Percentiles rank a stretch among this genome's conserved stretches.
Conservation (phyloP, 441 rosid genomes). For the Bocquillonia castaneifolia region DNA sequence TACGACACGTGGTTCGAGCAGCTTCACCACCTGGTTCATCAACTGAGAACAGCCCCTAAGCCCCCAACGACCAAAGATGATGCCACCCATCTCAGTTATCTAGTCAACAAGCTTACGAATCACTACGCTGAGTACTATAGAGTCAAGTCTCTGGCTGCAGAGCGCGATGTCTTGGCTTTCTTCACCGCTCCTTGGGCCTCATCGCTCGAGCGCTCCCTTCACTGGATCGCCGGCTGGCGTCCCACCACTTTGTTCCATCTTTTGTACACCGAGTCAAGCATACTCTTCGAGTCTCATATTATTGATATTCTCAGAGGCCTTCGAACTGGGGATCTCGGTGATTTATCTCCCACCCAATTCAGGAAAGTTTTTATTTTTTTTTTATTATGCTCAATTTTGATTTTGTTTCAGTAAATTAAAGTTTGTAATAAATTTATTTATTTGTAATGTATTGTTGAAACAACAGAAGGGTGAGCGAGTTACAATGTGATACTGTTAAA, state of each 20-base stretch:
- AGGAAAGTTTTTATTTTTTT: conserved; percentile 31
- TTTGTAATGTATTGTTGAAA: background rate
- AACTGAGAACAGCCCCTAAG: conserved; percentile 41
- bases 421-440: too few species aligned
- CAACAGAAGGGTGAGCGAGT: conserved; percentile 71
- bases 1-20: conserved; percentile 59
- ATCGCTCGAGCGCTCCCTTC: conserved; percentile 67
- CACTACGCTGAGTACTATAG: conserved; percentile 54
- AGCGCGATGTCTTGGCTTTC: conserved; percentile 46
- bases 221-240: conserved; percentile 78
- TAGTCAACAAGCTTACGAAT: conserved; percentile 41
- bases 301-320: conserved; percentile 63
- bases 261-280: conserved; percentile 73
- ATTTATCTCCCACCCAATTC: conserved; percentile 71
- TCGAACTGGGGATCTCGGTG: conserved; percentile 74
- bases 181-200: conserved; percentile 72
- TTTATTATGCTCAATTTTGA: background rate
- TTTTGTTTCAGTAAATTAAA: background rate
- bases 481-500: conserved; percentile 80
- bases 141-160: conserved; percentile 40
- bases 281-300: conserved; percentile 65
- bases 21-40: conserved; percentile 44
- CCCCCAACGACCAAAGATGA: conserved; percentile 36
- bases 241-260: conserved; percentile 77
- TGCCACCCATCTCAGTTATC: conserved; percentile 24